Base-by-base conservation (phyloP, 2,329 filamentous ascomycete genomes). In the Fusarium sarcochroum region DNA sequence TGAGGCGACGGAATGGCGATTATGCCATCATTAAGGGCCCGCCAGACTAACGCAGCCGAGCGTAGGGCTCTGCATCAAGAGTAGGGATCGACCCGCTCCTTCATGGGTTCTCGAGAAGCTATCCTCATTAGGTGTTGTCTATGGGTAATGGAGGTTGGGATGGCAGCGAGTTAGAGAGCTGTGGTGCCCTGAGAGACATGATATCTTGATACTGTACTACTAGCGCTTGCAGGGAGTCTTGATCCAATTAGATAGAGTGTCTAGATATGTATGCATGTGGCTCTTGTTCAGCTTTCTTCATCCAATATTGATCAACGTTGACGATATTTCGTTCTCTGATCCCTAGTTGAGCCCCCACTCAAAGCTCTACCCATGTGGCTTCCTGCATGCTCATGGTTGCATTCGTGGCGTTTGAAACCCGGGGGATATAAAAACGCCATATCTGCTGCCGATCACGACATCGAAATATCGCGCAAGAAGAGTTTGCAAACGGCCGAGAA, bases 1-100 rank as follows among this genome's bases (percentile, higher is more conserved):
- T 35, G 55, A 63, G 58, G 47, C 53, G 46, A 53, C 34, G 38
- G 47, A 44, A 68, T 68, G 48, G 42, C 42, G 55, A 65, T 61
- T 66, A 71, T 71, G 65, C 69, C 66, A 74, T 74, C 73, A 73
- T 68, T 50, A 44, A 63, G 63, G 69, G 63, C 65, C 73, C 68
- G 66, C 69, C 20, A 25, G 41, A 42, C 72, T 74, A 74, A 73
- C 69, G 71, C 62, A 69, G 61, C 60, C 47, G 53, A 66, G 66
- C 46, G 58, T 64, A 69, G 51, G 57, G 53, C 38, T 51, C 57
- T 63, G 38, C 21, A 60, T 56, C 41, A 41, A 59, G 40, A 69
- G 57, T 64, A 71, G 62, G 66, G 65, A 70, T 73, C 65, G 61
- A 62, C 71, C 62, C 68, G 58, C 67, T 60, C 53, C 27, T 42